Evolutionary conservation across 371 early-diverging fungal species (phyloP), one percentile per base, ranked within the genome.

Genomic region (Apophysomyces ossiformis): DNA sequence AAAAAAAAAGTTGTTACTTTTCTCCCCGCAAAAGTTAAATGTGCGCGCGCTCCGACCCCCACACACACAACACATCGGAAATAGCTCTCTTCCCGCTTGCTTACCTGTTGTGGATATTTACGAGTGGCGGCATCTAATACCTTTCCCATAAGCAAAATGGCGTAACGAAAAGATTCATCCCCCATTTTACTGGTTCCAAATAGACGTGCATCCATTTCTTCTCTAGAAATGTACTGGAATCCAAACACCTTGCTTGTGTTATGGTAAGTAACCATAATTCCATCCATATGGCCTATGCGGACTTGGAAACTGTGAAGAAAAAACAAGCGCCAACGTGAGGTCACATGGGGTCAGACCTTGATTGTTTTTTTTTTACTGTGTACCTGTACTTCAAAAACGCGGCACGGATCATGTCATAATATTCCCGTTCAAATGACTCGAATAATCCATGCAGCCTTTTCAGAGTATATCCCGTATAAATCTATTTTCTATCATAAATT

Each of bases 281-380:
- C 98, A 72, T 97, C 97, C 98, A 98, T 98, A 63, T 92, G 87
- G 1, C 98, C 98, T 60, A 98, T 95, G 5, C 96, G 90, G 6
- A 90, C 94, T 77, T 98, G 98, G 61, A 96, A 91, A 75, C 89
- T 87, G 18, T 1, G 12, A 36, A 15, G 58, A 37, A 26, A 26
- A 26, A 26, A 26, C 1, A 26, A 26, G 32, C 32, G 32, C 32
- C 32, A 26, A 26, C 32, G 3, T 26, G 32, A 26, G 32, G 32
- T 26, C 32, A 26, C 32, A 26, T 26, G 32, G 32, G 7, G 36
- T 13, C 4, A 43, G 45, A 46, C 35, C 16, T 5, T 58, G 62
- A n/a, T 13, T 5, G 16, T 11, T 37, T 13, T 16, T 9, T 13
- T 38, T 6, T 47, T 41, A 16, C 12, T 8, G 36, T 56, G 38